These are phyloP conservation scores for Fraxinus latifolia DNA, from an alignment of 305 asterid species.

Conservation along the genomic window DNA sequence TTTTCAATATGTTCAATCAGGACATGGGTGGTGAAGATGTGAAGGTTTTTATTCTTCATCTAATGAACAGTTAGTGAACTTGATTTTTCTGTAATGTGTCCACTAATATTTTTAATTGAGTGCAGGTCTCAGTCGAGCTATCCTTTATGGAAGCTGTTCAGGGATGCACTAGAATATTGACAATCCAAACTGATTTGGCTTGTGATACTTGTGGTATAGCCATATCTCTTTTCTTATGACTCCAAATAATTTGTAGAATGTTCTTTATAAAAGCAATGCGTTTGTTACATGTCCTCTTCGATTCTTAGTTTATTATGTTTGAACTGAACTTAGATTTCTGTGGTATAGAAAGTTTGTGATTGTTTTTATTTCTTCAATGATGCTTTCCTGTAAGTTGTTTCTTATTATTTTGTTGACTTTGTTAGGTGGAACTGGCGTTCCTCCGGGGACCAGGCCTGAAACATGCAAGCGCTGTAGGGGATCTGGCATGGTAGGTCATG, in stretches of 20 bases:
- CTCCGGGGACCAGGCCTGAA: constrained; percentile 96
- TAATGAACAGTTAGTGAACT: not conserved
- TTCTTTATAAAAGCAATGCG: constrained; percentile 8
- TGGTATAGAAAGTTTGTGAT: not conserved
- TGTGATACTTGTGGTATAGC: constrained; percentile 78
- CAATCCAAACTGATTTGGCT: constrained; percentile 66
- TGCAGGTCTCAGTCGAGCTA: constrained; percentile 68
- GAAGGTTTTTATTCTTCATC: constrained; percentile 46
- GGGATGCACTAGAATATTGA: constrained; percentile 75
- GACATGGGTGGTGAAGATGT: constrained; percentile 84
- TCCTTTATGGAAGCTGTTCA: constrained; percentile 99
- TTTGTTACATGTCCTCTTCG: not conserved
- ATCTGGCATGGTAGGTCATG: constrained; percentile 70
- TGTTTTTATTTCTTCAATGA: not conserved
- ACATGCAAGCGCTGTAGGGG: constrained; percentile 92
- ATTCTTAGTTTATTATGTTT: not conserved
- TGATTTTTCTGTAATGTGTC: not conserved
- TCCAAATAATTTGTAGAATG: not conserved
- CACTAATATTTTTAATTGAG: constrained; percentile 8
- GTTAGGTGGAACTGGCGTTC: constrained; percentile 96
- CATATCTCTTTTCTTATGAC: constrained; percentile 10
- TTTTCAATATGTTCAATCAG: constrained; percentile 54
- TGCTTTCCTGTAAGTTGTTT: constrained; percentile 14
- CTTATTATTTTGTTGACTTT: constrained; percentile 16
- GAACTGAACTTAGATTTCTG: constrained; percentile 14